phyloP scores from a whole-genome alignment of 2,329 filamentous ascomycete species.

The Didymella keratinophila region DNA sequence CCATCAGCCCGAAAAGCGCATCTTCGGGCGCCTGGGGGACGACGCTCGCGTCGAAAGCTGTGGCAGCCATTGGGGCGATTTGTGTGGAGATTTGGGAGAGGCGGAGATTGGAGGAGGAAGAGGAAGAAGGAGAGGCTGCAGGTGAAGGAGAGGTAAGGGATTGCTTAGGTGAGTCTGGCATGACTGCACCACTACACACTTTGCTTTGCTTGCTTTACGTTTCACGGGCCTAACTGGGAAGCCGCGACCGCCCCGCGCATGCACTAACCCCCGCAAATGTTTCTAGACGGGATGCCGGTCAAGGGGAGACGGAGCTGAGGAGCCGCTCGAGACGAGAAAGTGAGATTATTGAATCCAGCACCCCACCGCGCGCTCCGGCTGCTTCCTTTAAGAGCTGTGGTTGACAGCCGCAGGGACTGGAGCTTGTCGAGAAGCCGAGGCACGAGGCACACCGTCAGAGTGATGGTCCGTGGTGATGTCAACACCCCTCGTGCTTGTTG shows the following conservation, averaged over 20 bases:
- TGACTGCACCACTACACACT: conserved; percentile 32
- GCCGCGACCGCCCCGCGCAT: conserved; percentile 24
- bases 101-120: conserved; percentile 47
- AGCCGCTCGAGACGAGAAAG: conserved; percentile 20
- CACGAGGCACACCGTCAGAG: conserved; percentile 20
- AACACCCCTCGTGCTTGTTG: conserved; percentile 14
- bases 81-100: conserved; percentile 70
- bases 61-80: conserved; percentile 69
- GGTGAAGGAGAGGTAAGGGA: conserved; percentile 21
- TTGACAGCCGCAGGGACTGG: conserved; percentile 17
- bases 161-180: conserved; percentile 35
- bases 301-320: conserved; percentile 32
- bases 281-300: conserved; percentile 22
- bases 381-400: conserved; percentile 26
- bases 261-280: conserved; percentile 41
- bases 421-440: conserved; percentile 37
- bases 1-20: conserved; percentile 90
- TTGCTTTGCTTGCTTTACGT: conserved; percentile 33
- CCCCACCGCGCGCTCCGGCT: conserved; percentile 19
- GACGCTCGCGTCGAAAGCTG: conserved; percentile 76
- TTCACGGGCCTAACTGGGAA: conserved; percentile 33
- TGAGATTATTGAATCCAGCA: conserved; percentile 12
- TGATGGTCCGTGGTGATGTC: conserved; percentile 30
- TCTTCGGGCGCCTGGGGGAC: conserved; percentile 95
- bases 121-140: conserved; percentile 27